Evolutionary conservation across 1,139 yeast species (phyloP).

Genomic region (Blastobotrys apis): DNA sequence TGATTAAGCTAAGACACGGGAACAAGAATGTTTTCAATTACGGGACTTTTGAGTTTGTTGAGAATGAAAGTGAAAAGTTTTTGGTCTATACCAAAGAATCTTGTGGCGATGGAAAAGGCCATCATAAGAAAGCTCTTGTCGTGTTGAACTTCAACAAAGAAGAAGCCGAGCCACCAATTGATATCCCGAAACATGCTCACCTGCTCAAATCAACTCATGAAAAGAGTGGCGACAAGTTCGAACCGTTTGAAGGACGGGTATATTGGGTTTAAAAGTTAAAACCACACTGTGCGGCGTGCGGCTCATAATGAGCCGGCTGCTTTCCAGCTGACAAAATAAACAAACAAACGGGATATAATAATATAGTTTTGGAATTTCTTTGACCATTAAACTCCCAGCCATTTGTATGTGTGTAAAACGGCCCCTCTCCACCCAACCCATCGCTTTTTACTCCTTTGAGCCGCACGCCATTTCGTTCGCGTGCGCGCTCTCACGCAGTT

Average conservation of each 20-base stretch:
- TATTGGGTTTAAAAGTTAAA: slow-evolving; percentile 1
- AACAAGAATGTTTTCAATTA: slow-evolving; percentile 45
- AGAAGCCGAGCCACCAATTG: not conserved
- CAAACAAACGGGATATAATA: too few species aligned
- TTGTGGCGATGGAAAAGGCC: too few species aligned
- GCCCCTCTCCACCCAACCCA: too few species aligned
- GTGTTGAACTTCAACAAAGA: not conserved
- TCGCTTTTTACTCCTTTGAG: too few species aligned
- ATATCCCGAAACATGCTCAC: not conserved
- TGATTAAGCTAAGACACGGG: slow-evolving; percentile 44
- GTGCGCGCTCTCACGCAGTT: too few species aligned
- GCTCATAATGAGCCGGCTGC: too few species aligned
- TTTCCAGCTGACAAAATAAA: too few species aligned
- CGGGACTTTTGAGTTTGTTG: slow-evolving; percentile 42
- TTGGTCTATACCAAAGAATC: not conserved
- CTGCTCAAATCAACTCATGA: not conserved
- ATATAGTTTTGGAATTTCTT: too few species aligned
- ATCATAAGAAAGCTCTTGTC: slow-evolving; percentile 1
- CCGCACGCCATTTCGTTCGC: too few species aligned
- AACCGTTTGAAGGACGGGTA: slow-evolving; percentile 7
- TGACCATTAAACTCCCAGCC: too few species aligned
- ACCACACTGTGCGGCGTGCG: too few species aligned
- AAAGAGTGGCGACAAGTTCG: not conserved
- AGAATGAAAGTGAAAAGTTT: slow-evolving; percentile 2
- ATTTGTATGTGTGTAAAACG: too few species aligned